Evolutionary conservation across 2,329 filamentous ascomycete species (phyloP).

Genomic region (Aspergillus spinulosporus): DNA sequence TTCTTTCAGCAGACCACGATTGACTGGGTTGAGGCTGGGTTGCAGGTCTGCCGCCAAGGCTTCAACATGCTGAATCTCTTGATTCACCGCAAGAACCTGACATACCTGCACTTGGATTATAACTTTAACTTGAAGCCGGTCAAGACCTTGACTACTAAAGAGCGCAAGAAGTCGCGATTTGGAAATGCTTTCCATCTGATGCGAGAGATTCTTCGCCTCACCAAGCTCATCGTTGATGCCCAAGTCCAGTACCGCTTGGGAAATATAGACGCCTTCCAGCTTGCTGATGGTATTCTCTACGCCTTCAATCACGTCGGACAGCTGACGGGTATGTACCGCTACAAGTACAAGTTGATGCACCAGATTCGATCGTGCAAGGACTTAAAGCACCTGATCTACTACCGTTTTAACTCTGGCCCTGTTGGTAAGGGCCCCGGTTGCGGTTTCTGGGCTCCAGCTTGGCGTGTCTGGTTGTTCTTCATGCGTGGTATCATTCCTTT

Average conservation of each 20-base stretch:
- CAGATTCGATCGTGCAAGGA: conserved; percentile 99
- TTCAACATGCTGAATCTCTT: conserved; percentile 99
- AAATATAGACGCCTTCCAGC: conserved; percentile 98
- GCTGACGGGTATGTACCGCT: conserved; percentile 98
- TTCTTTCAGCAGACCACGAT: conserved; percentile 99
- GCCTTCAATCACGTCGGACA: conserved; percentile 99
- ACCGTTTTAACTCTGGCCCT: conserved; percentile 94
- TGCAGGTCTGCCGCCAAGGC: conserved; percentile 96
- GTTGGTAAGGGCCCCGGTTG: conserved; percentile 97
- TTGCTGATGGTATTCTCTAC: conserved; percentile 97
- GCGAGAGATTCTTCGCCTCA: conserved; percentile 93
- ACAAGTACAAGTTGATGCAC: conserved; percentile 99
- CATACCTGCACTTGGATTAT: conserved; percentile 97
- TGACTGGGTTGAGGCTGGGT: conserved; percentile 97
- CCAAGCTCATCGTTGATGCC: conserved; percentile 96
- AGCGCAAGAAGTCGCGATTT: conserved; percentile 98
- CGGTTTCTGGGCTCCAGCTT: conserved; percentile 98
- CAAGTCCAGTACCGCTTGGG: conserved; percentile 97
- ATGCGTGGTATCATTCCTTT: conserved; percentile 97
- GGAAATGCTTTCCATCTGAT: conserved; percentile 99
- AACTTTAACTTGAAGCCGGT: conserved; percentile 99
- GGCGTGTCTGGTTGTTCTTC: conserved; percentile 99
- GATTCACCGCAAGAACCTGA: conserved; percentile 97
- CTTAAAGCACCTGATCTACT: conserved; percentile 98
- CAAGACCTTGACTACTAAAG: conserved; percentile 97